phyloP scores from a whole-genome alignment of 768 basidiomycete genomes.

The Lactifluus subvellereus region DNA sequence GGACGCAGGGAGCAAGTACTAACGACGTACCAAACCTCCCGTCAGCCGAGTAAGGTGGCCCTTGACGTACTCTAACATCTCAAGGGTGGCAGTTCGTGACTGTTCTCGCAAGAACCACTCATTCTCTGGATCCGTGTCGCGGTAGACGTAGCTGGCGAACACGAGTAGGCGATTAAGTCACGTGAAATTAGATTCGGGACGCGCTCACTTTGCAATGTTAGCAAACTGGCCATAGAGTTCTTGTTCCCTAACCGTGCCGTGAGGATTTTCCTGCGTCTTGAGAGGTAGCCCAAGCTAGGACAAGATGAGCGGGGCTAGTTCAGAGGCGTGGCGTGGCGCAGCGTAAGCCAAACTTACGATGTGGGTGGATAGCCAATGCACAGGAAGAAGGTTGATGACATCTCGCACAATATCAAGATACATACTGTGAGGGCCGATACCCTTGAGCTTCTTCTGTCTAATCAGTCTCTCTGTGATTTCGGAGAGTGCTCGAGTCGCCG shows the following conservation, averaged over 20 bases:
- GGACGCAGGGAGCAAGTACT: background rate
- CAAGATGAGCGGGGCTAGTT: background rate
- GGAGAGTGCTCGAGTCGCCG: slow-evolving; percentile 1
- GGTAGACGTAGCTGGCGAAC: slow-evolving; percentile 35
- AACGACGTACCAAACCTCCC: slow-evolving; percentile 11
- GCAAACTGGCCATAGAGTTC: slow-evolving; percentile 8
- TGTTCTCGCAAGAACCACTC: slow-evolving; percentile 33
- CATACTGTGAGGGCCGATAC: slow-evolving; percentile 28
- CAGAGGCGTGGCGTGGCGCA: background rate
- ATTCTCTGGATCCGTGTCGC: slow-evolving; percentile 30
- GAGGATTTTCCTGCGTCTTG: slow-evolving; percentile 10
- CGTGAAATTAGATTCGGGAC: background rate
- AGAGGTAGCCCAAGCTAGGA: slow-evolving; percentile 21
- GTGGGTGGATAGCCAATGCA: slow-evolving; percentile 54
- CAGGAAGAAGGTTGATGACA: slow-evolving; percentile 57
- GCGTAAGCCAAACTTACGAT: slow-evolving; percentile 39
- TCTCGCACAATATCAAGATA: slow-evolving; percentile 59
- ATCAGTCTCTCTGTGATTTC: slow-evolving; percentile 8
- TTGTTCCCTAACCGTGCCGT: slow-evolving; percentile 12
- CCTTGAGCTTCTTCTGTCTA: slow-evolving; percentile 31
- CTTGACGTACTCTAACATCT: slow-evolving; percentile 28
- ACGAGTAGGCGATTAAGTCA: background rate
- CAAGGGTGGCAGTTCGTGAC: slow-evolving; percentile 28
- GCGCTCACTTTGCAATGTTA: slow-evolving; percentile 18
- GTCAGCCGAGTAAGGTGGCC: slow-evolving; percentile 13